Evolutionary conservation across 208 protist genomes (phyloP).

Genomic region (Wallacemonas sp.): DNA sequence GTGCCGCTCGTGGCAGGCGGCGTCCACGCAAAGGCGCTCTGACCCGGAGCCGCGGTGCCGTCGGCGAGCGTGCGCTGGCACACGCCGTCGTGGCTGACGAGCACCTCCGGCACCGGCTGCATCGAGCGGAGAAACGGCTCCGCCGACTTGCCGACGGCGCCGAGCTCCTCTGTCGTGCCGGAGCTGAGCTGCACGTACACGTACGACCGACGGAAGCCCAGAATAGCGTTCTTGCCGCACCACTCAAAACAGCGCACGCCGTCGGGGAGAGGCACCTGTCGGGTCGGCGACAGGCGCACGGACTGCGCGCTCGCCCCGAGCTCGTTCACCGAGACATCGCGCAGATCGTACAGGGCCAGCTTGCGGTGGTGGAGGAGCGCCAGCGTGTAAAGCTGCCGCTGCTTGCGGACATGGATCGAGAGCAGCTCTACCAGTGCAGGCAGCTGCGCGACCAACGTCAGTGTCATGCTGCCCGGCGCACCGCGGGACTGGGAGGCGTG

Average conservation of each 20-base stretch:
- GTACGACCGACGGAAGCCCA: conserved; percentile 63
- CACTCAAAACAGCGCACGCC: conserved; percentile 48
- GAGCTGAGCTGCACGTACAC: conserved; percentile 25
- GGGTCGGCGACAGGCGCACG: conserved; percentile 21
- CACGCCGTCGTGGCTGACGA: conserved; percentile 42
- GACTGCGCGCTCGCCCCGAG: neutral
- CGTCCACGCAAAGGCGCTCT: conserved; percentile 24
- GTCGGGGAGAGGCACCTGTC: conserved; percentile 51
- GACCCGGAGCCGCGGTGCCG: conserved; percentile 53
- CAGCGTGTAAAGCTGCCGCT: conserved; percentile 40
- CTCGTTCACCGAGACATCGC: conserved; percentile 10
- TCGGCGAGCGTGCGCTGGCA: conserved; percentile 57
- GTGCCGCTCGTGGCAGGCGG: neutral
- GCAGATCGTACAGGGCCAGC: conserved; percentile 55
- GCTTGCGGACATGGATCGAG: conserved; percentile 39
- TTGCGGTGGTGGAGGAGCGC: conserved; percentile 61
- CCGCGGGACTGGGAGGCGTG: no score
- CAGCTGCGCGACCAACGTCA: neutral
- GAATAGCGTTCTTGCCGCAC: conserved; percentile 51
- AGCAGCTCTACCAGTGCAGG: neutral
- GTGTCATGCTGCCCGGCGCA: no score
- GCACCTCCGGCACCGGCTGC: conserved; percentile 65
- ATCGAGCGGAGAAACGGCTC: conserved; percentile 54
- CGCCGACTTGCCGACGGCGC: conserved; percentile 3
- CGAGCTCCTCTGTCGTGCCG: conserved; percentile 21